phyloP scores from a whole-genome alignment of 2,329 filamentous ascomycete species.

The Sclerotinia glacialis region DNA sequence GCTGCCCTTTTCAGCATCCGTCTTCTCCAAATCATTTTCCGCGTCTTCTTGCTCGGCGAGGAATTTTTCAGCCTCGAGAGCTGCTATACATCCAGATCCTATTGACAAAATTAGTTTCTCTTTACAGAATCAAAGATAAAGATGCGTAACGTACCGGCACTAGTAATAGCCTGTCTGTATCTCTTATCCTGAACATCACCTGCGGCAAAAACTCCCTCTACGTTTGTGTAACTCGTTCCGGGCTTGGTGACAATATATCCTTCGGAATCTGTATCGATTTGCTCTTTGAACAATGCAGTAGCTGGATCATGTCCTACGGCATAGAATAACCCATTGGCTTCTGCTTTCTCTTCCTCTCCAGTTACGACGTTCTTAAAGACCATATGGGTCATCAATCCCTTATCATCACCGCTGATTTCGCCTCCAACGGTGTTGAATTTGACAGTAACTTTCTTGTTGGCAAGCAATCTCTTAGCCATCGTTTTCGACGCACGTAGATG shows the following conservation, averaged over 20 bases:
- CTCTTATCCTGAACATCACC: constrained; percentile 98
- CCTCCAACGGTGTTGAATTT: constrained; percentile 77
- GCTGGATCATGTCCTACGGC: constrained; percentile 96
- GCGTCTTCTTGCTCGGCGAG: constrained; percentile 60
- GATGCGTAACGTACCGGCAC: constrained; percentile 67
- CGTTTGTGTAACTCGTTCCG: constrained; percentile 81
- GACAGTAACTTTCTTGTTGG: constrained; percentile 87
- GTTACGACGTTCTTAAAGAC: constrained; percentile 76
- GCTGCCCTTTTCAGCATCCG: constrained; percentile 44
- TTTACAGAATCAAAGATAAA: background rate
- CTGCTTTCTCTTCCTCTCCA: constrained; percentile 76
- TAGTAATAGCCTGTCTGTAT: constrained; percentile 96
- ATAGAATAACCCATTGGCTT: constrained; percentile 93
- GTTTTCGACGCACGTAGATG: constrained; percentile 83
- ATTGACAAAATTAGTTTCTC: constrained; percentile 29
- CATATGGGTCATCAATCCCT: constrained; percentile 84
- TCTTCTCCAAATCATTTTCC: constrained; percentile 41
- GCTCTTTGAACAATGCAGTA: constrained; percentile 83
- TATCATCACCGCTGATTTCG: constrained; percentile 81
- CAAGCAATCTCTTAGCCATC: constrained; percentile 82
- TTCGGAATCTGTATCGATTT: constrained; percentile 83
- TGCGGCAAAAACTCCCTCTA: constrained; percentile 91
- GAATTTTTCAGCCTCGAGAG: constrained; percentile 93
- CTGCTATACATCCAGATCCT: constrained; percentile 94
- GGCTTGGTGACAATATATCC: constrained; percentile 88